Evolutionary conservation across 495 filamentous ascomycete genomes (phyloP).

Genomic region (Penicillium canescens): DNA sequence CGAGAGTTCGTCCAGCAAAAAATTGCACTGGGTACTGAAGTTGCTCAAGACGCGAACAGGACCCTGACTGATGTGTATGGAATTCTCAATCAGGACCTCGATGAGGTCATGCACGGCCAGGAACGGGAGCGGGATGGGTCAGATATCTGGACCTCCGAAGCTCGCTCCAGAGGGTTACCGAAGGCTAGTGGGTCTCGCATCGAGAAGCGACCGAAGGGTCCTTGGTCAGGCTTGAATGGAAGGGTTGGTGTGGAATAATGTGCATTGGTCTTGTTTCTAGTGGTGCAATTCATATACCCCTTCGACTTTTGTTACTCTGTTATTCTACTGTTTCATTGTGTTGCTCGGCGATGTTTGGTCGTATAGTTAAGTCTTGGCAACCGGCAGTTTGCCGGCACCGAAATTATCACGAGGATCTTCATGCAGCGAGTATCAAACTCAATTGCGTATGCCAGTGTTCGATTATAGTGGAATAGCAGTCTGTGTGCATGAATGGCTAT

Average conservation of each 20-base stretch:
- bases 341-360: too few species aligned
- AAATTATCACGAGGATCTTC: too few species aligned
- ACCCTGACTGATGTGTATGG: conserved; percentile 35
- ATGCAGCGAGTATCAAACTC: too few species aligned
- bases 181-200: conserved; percentile 22
- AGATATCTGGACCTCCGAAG: conserved; percentile 42
- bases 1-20: conserved; percentile 42
- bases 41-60: conserved; percentile 30
- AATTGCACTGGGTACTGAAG: conserved; percentile 32
- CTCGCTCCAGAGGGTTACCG: conserved; percentile 23
- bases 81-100: conserved; percentile 37
- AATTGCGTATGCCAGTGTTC: too few species aligned
- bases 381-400: too few species aligned
- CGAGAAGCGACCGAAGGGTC: conserved; percentile 32
- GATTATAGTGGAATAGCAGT: too few species aligned
- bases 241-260: conserved; percentile 31
- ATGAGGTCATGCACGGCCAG: conserved; percentile 20
- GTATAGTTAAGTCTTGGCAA: too few species aligned
- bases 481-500: too few species aligned
- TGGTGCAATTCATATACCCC: neutral
- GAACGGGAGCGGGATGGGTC: conserved; percentile 13
- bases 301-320: neutral
- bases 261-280: neutral
- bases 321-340: too few species aligned
- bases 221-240: conserved; percentile 42